These are phyloP conservation scores for Berberis thunbergii DNA, from an alignment of 164 flowering plant species.

Conservation along the genomic window DNA sequence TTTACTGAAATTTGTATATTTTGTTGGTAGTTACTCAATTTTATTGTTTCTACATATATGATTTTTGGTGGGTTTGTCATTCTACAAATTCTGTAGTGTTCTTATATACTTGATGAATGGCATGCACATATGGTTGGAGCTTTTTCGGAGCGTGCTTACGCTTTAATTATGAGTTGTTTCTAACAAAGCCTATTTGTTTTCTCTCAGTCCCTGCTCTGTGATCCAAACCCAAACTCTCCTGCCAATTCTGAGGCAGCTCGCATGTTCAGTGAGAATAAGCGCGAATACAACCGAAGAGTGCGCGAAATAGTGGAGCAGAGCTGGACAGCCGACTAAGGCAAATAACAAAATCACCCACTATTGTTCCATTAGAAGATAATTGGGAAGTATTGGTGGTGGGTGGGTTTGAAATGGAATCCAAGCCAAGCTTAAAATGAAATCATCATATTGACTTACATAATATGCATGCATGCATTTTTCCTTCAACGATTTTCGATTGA, in stretches of 20 bases:
- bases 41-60: too few species aligned
- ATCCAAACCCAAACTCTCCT: slow-evolving; percentile 84
- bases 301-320: slow-evolving; percentile 86
- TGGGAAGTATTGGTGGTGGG: background rate
- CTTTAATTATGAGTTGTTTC: too few species aligned
- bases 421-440: background rate
- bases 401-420: background rate
- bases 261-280: slow-evolving; percentile 75
- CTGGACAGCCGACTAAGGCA: slow-evolving; percentile 63
- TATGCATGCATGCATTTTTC: slow-evolving; percentile 7
- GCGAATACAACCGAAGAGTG: slow-evolving; percentile 71
- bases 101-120: too few species aligned
- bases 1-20: background rate
- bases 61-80: too few species aligned
- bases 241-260: slow-evolving; percentile 89
- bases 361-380: background rate
- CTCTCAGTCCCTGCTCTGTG: slow-evolving; percentile 74
- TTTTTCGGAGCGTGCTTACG: too few species aligned
- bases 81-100: too few species aligned
- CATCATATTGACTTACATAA: slow-evolving; percentile 2
- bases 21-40: background rate
- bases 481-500: background rate
- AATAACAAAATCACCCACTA: background rate
- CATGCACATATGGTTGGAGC: too few species aligned
- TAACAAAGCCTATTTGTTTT: background rate